These are phyloP conservation scores for Myriosclerotinia scirpicola DNA, from an alignment of 2,329 filamentous ascomycete genomes.

Conservation along the genomic window DNA sequence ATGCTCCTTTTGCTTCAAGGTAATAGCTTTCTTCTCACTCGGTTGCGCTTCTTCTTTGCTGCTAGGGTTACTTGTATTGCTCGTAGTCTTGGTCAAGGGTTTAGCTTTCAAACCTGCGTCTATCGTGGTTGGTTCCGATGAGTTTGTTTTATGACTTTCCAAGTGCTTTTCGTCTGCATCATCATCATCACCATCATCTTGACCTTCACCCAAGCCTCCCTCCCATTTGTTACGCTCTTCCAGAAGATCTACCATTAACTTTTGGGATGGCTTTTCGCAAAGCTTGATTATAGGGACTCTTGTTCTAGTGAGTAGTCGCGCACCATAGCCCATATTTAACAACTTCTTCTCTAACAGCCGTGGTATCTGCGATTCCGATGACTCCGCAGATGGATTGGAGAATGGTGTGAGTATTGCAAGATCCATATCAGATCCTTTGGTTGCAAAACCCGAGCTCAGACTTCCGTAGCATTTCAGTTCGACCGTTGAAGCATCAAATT, in stretches of 20 bases:
- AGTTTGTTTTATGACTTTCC: not conserved
- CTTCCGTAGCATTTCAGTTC: conserved; percentile 78
- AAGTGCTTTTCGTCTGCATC: conserved; percentile 27
- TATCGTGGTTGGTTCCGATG: conserved; percentile 7
- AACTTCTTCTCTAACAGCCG: conserved; percentile 74
- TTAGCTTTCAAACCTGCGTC: not conserved
- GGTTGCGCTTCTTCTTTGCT: not conserved
- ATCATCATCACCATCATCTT: conserved; percentile 37
- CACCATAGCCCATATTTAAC: conserved; percentile 70
- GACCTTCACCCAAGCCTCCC: conserved; percentile 44
- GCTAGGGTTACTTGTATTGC: not conserved
- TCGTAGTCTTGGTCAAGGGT: not conserved
- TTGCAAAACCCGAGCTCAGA: conserved; percentile 80
- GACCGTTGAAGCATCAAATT: conserved; percentile 57
- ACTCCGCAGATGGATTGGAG: conserved; percentile 55
- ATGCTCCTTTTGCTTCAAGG: conserved; percentile 37
- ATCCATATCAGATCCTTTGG: conserved; percentile 88
- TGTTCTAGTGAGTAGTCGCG: conserved; percentile 73
- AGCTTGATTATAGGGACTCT: conserved; percentile 87
- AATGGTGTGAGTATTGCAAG: conserved; percentile 70
- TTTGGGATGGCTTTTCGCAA: conserved; percentile 66
- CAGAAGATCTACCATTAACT: conserved; percentile 60
- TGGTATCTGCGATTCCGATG: conserved; percentile 62
- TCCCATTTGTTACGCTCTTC: conserved; percentile 74
- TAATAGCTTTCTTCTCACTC: conserved; percentile 3